Evolutionary conservation across 331 rosid genomes (phyloP).

Genomic region (Phaseolus coccineus): DNA sequence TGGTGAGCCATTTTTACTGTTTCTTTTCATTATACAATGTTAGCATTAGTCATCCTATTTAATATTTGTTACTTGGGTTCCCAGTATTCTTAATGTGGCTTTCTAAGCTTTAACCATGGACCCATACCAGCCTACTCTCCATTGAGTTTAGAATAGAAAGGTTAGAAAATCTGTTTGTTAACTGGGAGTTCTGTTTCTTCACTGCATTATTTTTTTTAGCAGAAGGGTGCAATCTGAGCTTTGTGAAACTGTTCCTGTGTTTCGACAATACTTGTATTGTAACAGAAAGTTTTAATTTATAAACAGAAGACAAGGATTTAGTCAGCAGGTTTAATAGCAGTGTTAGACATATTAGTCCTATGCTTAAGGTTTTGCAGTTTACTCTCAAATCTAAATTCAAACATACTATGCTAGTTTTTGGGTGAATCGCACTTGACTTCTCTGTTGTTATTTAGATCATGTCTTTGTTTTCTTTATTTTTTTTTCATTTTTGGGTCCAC

Average conservation of each 20-base stretch:
- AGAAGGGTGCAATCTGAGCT: constrained; percentile 1
- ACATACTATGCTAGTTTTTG: constrained; percentile 6
- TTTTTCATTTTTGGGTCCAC: constrained; percentile 6
- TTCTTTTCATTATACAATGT: constrained; percentile 2
- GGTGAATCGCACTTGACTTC: neutral
- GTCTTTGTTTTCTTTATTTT: neutral
- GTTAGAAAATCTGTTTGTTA: constrained; percentile 29
- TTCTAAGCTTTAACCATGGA: constrained; percentile 34
- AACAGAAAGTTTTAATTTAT: constrained; percentile 1
- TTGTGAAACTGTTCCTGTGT: neutral
- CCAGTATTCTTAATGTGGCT: neutral
- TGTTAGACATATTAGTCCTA: neutral
- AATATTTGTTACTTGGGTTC: constrained; percentile 19
- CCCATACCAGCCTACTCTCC: constrained; percentile 36
- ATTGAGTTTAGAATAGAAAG: constrained; percentile 32
- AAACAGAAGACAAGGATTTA: constrained; percentile 15
- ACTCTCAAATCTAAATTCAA: constrained; percentile 30
- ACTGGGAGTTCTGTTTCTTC: constrained; percentile 16
- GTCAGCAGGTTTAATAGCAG: neutral
- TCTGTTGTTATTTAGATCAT: constrained; percentile 21
- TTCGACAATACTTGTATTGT: constrained; percentile 18
- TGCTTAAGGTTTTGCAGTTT: constrained; percentile 5
- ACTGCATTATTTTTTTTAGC: neutral
- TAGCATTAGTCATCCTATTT: constrained; percentile 24
- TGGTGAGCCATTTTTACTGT: constrained; percentile 62